Evolutionary conservation across 2,329 filamentous ascomycete genomes (phyloP).

Genomic region (Amauroascus verrucosus): DNA sequence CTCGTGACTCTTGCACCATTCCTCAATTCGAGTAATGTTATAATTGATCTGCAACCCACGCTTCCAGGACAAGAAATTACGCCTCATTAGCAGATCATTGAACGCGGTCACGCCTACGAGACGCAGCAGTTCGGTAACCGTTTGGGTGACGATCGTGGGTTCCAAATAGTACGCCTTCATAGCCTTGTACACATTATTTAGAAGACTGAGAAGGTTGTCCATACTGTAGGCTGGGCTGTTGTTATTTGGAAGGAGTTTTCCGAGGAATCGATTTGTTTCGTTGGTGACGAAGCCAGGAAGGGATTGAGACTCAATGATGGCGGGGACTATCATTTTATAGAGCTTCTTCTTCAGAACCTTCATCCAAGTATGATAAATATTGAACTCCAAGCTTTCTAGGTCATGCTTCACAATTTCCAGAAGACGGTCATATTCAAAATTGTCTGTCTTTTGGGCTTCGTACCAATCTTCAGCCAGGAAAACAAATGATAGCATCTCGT

Average conservation of each 20-base stretch:
- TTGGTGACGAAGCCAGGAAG: slow-evolving; percentile 97
- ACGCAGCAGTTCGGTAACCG: slow-evolving; percentile 82
- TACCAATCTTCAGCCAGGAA: slow-evolving; percentile 99
- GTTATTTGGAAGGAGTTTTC: slow-evolving; percentile 86
- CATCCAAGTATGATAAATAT: slow-evolving; percentile 99
- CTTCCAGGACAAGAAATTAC: slow-evolving; percentile 99
- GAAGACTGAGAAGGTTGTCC: slow-evolving; percentile 89
- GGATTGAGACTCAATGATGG: slow-evolving; percentile 97
- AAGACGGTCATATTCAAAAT: slow-evolving; percentile 95
- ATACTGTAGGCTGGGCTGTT: slow-evolving; percentile 95
- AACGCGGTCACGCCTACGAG: slow-evolving; percentile 96
- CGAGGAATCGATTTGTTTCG: slow-evolving; percentile 94
- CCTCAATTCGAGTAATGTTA: slow-evolving; percentile 97
- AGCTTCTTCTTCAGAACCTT: slow-evolving; percentile 99
- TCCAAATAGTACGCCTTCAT: slow-evolving; percentile 99
- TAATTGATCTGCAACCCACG: slow-evolving; percentile 99
- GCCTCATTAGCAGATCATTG: slow-evolving; percentile 93
- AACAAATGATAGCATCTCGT: slow-evolving; percentile 99
- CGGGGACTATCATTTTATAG: slow-evolving; percentile 98
- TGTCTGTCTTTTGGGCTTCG: slow-evolving; percentile 97
- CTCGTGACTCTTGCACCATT: slow-evolving; percentile 99
- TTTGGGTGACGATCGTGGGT: slow-evolving; percentile 90
- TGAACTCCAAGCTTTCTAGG: slow-evolving; percentile 95
- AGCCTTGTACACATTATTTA: slow-evolving; percentile 95
- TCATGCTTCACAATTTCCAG: slow-evolving; percentile 99